Evolutionary conservation across 2,329 filamentous ascomycete genomes (phyloP).

Genomic region (Verticillium klebahnii): DNA sequence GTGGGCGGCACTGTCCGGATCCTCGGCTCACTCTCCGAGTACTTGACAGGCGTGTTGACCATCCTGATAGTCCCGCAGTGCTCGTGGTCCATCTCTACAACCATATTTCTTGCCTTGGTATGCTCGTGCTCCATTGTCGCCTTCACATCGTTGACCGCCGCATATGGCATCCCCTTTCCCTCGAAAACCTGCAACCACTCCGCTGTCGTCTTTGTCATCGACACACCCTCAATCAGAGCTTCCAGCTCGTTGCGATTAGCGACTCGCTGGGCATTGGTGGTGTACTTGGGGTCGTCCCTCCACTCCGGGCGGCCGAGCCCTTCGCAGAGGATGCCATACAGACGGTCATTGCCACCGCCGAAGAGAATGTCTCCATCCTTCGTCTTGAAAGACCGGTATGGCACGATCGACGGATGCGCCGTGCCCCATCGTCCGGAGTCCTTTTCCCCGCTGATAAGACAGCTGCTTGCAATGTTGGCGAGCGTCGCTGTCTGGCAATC

Average conservation of each 20-base stretch:
- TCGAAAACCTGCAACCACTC: constrained; percentile 87
- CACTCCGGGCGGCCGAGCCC: constrained; percentile 54
- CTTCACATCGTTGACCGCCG: constrained; percentile 91
- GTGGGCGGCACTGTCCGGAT: constrained; percentile 77
- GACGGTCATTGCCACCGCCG: constrained; percentile 67
- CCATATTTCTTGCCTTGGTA: constrained; percentile 81
- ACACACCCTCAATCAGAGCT: constrained; percentile 70
- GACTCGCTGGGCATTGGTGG: constrained; percentile 58
- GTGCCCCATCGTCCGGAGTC: constrained; percentile 94
- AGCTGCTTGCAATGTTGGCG: constrained; percentile 92
- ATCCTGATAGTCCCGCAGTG: constrained; percentile 81
- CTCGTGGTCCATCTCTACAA: constrained; percentile 79
- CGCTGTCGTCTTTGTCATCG: constrained; percentile 70
- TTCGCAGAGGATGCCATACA: constrained; percentile 62
- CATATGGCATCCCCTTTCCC: constrained; percentile 85
- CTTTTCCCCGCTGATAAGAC: constrained; percentile 78
- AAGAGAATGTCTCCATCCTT: constrained; percentile 67
- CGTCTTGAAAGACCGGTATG: constrained; percentile 80
- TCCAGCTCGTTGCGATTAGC: constrained; percentile 75
- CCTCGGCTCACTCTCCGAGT: constrained; percentile 73
- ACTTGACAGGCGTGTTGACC: constrained; percentile 93
- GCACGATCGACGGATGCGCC: constrained; percentile 96
- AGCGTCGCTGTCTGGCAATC: constrained; percentile 94
- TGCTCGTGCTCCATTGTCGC: constrained; percentile 79
- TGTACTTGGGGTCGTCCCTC: constrained; percentile 55